Evolutionary conservation across 345 rosid genomes (phyloP).

Genomic region (Brassica nigra): DNA sequence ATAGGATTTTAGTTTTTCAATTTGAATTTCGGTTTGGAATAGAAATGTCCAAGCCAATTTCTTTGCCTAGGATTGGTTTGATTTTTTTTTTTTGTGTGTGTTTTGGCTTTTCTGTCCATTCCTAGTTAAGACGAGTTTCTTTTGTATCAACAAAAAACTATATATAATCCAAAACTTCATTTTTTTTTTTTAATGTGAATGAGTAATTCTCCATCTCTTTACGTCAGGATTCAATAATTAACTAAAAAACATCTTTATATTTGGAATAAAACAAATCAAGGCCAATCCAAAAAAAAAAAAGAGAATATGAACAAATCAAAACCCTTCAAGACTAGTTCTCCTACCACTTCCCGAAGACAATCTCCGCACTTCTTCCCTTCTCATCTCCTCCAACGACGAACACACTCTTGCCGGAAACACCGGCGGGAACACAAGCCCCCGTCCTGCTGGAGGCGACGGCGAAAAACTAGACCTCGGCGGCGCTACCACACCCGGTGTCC

Average conservation of each 20-base stretch:
- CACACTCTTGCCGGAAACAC: constrained; percentile 68
- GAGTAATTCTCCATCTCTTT: too few relatives aligned
- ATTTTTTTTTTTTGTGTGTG: too few relatives aligned
- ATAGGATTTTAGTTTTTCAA: too few relatives aligned
- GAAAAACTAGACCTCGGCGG: constrained; percentile 65
- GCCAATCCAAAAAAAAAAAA: neutral
- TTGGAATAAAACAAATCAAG: constrained; percentile 30
- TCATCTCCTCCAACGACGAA: constrained; percentile 64
- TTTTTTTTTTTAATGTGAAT: too few relatives aligned
- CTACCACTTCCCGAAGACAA: constrained; percentile 63
- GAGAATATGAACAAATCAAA: constrained; percentile 57
- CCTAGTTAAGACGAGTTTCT: too few relatives aligned
- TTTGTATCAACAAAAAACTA: too few relatives aligned
- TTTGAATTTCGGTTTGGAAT: too few relatives aligned
- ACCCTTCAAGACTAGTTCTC: constrained; percentile 91
- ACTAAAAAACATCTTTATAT: neutral
- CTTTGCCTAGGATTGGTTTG: too few relatives aligned
- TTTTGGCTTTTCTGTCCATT: too few relatives aligned
- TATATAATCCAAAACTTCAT: too few relatives aligned
- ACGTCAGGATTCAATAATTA: too few relatives aligned
- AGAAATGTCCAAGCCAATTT: too few relatives aligned
- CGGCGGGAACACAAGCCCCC: constrained; percentile 42
- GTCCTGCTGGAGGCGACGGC: constrained; percentile 76
- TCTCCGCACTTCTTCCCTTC: constrained; percentile 64
- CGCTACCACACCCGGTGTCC: constrained; percentile 31